Base-by-base conservation (phyloP, 306 rosid species). In the Trifolium pratense region DNA sequence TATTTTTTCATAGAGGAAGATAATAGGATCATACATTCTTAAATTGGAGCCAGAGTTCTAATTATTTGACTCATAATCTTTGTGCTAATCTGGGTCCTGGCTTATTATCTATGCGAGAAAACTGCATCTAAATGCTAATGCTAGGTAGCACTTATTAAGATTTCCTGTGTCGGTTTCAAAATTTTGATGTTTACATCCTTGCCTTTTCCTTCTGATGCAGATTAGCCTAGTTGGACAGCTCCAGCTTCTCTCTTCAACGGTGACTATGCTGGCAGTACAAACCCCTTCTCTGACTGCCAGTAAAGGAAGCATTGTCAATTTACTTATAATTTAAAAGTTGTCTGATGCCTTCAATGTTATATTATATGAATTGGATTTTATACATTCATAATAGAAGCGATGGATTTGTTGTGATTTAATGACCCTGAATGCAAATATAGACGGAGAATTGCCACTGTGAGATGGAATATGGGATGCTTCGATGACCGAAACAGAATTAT, bases 191-290 rank as follows among this genome's bases (percentile, higher is more conserved):
- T 69, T 65, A 69, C 73, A 48, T 34, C 48, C 64, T 48, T 67
- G 49, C 9, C 70, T 53, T 70, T 78, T 75, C 39, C 68, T 66
- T 66, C 75, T 82, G 68, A 74, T 84, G 87, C 96, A 94, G 99
- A 83, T 88, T 77, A 86, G 78, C 87, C 85, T 94, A 79, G 96
- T 90, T 68, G 99, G 97, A 58, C 99, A 94, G 86, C 97, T 94
- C 77, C 97, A 94, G 86, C 96, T 94, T 81, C 97, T 94, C 81
- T 94, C 97, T 79, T 94, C 97, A 53, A 78, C 96, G 48, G 88
- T 91, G 75, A 88, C 97, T 56, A 89, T 88, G 92, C 75, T 94
- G 74, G 97, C 97, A 58, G 91, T 94, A 73, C 99, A 97, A 78
- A 88, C 92, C 32, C 99, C 97, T 75, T 91, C 99, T 79, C 80